Conservation (phyloP, 2,329 filamentous ascomycete genomes). For the Westerdykella sp. region DNA sequence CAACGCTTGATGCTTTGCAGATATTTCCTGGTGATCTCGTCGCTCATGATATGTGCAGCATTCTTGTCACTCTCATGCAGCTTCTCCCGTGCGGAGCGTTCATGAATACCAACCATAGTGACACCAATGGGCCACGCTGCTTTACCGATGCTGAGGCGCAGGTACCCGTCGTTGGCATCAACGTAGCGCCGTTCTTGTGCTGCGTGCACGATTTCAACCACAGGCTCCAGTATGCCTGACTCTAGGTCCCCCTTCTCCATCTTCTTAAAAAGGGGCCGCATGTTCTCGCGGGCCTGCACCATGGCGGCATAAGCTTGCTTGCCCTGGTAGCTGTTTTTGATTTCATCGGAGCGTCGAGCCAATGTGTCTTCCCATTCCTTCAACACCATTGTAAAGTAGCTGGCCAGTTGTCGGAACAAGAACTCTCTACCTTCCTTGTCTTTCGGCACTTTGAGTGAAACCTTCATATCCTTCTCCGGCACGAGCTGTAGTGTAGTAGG, state of each 20-base stretch:
- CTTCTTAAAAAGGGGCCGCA: conserved; percentile 83
- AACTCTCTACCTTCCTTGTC: conserved; percentile 62
- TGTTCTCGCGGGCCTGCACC: conserved; percentile 78
- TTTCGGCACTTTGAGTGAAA: conserved; percentile 54
- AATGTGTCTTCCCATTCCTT: conserved; percentile 79
- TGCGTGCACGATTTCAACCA: conserved; percentile 86
- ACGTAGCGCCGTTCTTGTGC: conserved; percentile 90
- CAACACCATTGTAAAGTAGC: conserved; percentile 95
- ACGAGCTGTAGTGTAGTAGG: conserved; percentile 77
- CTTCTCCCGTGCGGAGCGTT: conserved; percentile 91
- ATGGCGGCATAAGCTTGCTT: conserved; percentile 78
- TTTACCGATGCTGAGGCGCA: conserved; percentile 89
- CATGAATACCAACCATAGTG: conserved; percentile 99
- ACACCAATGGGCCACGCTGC: conserved; percentile 98
- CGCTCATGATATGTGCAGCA: conserved; percentile 92
- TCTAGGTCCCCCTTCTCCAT: conserved; percentile 78
- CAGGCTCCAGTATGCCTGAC: conserved; percentile 69
- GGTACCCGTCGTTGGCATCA: conserved; percentile 91
- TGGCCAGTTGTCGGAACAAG: conserved; percentile 80
- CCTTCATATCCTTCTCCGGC: conserved; percentile 82
- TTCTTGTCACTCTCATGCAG: conserved; percentile 70
- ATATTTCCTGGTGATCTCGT: conserved; percentile 92
- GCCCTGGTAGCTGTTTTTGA: conserved; percentile 69
- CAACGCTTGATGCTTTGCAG: conserved; percentile 97
- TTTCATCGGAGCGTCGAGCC: conserved; percentile 49